Conservation (phyloP, 2,329 filamentous ascomycete genomes). For the Fonsecaea pedrosoi region DNA sequence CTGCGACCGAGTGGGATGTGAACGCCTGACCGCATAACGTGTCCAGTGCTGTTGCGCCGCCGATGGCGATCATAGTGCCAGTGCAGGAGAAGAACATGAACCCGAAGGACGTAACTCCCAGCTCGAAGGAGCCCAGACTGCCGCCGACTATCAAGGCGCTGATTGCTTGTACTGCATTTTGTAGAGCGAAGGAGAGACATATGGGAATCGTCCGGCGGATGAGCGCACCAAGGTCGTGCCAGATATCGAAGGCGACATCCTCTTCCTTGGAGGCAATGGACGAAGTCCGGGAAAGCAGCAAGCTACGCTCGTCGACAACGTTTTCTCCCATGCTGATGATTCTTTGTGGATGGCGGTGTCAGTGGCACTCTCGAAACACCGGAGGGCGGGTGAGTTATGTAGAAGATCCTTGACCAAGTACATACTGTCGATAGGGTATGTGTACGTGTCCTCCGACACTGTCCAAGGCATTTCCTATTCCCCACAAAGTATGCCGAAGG, state of each 20-base stretch:
- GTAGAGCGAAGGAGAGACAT: conserved; percentile 28
- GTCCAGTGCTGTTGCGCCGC: conserved; percentile 31
- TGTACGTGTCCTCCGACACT: not conserved
- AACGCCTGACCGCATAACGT: conserved; percentile 30
- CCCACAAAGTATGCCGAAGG: not conserved
- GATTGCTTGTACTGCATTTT: conserved; percentile 31
- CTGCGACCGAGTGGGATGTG: conserved; percentile 10
- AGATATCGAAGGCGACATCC: conserved; percentile 8
- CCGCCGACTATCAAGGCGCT: conserved; percentile 24
- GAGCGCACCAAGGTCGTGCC: conserved; percentile 18
- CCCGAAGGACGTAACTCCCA: conserved; percentile 29
- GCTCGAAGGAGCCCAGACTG: conserved; percentile 24
- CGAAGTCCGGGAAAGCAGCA: conserved; percentile 8
- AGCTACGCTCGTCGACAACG: conserved; percentile 6
- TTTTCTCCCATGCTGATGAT: conserved; percentile 1
- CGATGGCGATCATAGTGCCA: conserved; percentile 31
- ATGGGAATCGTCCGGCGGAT: conserved; percentile 27
- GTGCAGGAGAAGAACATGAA: conserved; percentile 32
- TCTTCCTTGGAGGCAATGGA: conserved; percentile 1
- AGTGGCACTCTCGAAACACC: not conserved
- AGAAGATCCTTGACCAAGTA: conserved; percentile 1
- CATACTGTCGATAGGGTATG: not conserved
- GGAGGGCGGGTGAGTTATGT: not conserved
- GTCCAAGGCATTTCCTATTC: not conserved
- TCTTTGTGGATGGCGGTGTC: not conserved